phyloP scores from a whole-genome alignment of 1,284 basidiomycete species.

The Volvariella surrecta region DNA sequence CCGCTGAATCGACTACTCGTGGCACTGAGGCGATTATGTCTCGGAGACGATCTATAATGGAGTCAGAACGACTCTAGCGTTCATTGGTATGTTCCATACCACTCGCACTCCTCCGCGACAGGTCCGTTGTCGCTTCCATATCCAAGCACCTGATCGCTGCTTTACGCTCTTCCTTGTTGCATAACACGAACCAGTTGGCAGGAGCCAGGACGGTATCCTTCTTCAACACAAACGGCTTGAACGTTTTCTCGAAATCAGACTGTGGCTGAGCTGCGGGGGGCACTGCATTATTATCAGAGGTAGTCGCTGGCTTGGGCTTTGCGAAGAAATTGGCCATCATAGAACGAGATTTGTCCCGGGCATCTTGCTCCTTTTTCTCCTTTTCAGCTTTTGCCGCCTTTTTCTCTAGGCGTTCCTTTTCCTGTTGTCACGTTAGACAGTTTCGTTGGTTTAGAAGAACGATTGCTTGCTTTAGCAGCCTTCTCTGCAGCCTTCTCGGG shows the following conservation, averaged over 20 bases:
- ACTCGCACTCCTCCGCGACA: constrained; percentile 23
- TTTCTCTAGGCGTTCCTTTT: constrained; percentile 58
- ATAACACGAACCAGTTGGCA: constrained; percentile 52
- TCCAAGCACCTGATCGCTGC: constrained; percentile 8
- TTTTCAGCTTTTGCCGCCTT: constrained; percentile 55
- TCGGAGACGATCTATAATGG: constrained; percentile 32
- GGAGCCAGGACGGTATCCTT: constrained; percentile 66
- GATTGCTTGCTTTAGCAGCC: constrained; percentile 5
- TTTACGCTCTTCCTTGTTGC: constrained; percentile 19
- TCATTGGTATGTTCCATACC: constrained; percentile 21
- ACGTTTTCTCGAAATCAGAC: constrained; percentile 65
- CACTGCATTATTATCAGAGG: constrained; percentile 20
- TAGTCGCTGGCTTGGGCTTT: constrained; percentile 36
- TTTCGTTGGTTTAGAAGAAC: not conserved
- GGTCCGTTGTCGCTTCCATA: constrained; percentile 24
- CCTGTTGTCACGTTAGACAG: constrained; percentile 26
- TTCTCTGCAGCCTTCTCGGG: constrained; percentile 59
- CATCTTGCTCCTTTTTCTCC: constrained; percentile 62
- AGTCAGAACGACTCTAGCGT: not conserved
- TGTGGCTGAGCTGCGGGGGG: constrained; percentile 31
- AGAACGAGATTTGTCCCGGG: constrained; percentile 62
- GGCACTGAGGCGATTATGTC: constrained; percentile 30
- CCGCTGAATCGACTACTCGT: constrained; percentile 13
- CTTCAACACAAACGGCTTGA: constrained; percentile 72
- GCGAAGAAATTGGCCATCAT: constrained; percentile 70